These are phyloP conservation scores for Colletotrichum sojae DNA, from an alignment of 2,329 filamentous ascomycete species.

Conservation along the genomic window DNA sequence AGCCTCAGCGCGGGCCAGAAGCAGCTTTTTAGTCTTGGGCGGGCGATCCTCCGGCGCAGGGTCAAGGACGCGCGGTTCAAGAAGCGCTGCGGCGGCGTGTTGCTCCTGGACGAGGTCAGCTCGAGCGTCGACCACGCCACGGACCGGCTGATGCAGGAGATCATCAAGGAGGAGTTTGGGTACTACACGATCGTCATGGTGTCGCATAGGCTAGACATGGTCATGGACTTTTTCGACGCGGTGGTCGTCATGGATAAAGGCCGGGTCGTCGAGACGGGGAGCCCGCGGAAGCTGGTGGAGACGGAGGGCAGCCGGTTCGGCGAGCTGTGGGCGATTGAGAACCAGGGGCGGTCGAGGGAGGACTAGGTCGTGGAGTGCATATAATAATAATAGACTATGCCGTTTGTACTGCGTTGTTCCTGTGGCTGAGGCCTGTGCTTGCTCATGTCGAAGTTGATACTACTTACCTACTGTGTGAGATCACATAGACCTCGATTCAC, in stretches of 20 bases:
- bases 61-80: constrained; percentile 49
- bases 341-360: constrained; percentile 16
- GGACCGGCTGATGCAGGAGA: constrained; percentile 57
- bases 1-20: constrained; percentile 68
- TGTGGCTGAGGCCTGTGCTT: background rate
- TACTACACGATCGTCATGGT: constrained; percentile 68
- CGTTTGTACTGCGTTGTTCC: background rate
- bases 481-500: too few relatives aligned
- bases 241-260: constrained; percentile 67
- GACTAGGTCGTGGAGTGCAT: background rate
- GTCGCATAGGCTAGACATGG: constrained; percentile 63
- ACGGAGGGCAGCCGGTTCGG: constrained; percentile 48
- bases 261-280: constrained; percentile 53
- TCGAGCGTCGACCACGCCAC: constrained; percentile 59
- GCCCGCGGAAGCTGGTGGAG: constrained; percentile 37
- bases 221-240: constrained; percentile 64
- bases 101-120: constrained; percentile 61
- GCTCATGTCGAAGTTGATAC: too few relatives aligned
- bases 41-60: constrained; percentile 62
- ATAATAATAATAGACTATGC: background rate
- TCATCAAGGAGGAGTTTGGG: constrained; percentile 56
- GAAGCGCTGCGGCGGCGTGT: constrained; percentile 45
- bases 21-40: constrained; percentile 72
- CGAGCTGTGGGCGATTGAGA: constrained; percentile 50
- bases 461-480: too few relatives aligned